A percentile compares a stretch with the other conserved stretches of the same genome.
Conservation (phyloP, 176 grass and related monocot species). For the Oryza longistaminata region DNA sequence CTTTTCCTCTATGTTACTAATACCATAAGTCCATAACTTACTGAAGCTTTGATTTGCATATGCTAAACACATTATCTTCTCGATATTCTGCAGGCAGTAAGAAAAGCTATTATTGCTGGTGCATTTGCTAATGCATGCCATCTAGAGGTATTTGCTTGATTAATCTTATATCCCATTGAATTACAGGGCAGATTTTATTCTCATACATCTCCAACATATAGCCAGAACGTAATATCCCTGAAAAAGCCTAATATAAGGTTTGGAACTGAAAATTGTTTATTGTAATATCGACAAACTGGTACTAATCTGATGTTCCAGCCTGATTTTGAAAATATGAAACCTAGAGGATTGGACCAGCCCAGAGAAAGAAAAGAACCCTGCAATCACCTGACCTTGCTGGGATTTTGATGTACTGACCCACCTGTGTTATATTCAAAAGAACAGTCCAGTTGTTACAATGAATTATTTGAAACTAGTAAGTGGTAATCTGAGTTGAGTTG, state of each 20-base stretch:
- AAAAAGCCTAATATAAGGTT: background rate
- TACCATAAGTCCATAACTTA: background rate
- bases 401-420: background rate
- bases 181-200: background rate
- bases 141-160: constrained; percentile 64
- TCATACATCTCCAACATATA: constrained; percentile 18
- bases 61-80: constrained; percentile 18
- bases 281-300: background rate
- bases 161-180: background rate
- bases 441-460: background rate
- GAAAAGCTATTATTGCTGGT: constrained; percentile 86
- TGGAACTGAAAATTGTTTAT: background rate
- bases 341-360: background rate
- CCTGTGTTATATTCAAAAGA: background rate
- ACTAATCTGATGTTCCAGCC: background rate
- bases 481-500: background rate
- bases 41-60: constrained; percentile 14
- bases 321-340: background rate
- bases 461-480: background rate
- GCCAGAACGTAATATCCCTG: background rate
- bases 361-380: constrained; percentile 1
- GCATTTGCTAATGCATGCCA: constrained; percentile 87
- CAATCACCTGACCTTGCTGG: background rate
- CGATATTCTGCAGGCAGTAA: constrained; percentile 63
- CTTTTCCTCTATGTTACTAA: background rate